Conservation (phyloP, 805 yeast genomes). For the Metschnikowia lachancei region DNA sequence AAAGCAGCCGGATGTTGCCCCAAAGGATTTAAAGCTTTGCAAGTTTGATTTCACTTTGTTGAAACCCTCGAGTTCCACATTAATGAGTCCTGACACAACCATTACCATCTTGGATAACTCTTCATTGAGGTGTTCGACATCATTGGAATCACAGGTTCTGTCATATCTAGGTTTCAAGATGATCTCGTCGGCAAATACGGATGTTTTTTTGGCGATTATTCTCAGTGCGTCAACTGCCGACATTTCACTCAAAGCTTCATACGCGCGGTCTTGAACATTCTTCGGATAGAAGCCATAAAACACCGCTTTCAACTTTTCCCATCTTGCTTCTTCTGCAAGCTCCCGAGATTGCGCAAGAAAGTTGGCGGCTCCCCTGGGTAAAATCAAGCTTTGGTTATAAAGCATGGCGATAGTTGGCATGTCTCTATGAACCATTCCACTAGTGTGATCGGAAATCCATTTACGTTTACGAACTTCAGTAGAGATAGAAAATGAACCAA, state of each 20-base stretch:
- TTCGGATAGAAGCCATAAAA: too few relatives aligned
- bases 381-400: not conserved
- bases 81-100: not conserved
- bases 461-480: not conserved
- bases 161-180: not conserved
- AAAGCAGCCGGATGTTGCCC: too few relatives aligned
- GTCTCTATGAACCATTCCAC: conserved; percentile 1
- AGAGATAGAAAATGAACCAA: not conserved
- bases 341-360: not conserved
- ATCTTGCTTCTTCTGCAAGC: not conserved
- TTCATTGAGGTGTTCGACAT: not conserved
- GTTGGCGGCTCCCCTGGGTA: not conserved
- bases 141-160: not conserved
- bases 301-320: not conserved
- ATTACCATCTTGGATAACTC: not conserved
- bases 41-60: too few relatives aligned
- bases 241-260: not conserved
- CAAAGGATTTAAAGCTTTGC: too few relatives aligned
- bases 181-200: not conserved
- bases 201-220: not conserved
- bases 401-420: conserved; percentile 1
- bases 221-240: not conserved
- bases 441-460: conserved; percentile 2
- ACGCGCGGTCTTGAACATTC: too few relatives aligned
- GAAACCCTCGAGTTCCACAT: too few relatives aligned